These are phyloP conservation scores for Aspergillus ustus DNA, from an alignment of 2,329 filamentous ascomycete genomes.

Conservation along the genomic window DNA sequence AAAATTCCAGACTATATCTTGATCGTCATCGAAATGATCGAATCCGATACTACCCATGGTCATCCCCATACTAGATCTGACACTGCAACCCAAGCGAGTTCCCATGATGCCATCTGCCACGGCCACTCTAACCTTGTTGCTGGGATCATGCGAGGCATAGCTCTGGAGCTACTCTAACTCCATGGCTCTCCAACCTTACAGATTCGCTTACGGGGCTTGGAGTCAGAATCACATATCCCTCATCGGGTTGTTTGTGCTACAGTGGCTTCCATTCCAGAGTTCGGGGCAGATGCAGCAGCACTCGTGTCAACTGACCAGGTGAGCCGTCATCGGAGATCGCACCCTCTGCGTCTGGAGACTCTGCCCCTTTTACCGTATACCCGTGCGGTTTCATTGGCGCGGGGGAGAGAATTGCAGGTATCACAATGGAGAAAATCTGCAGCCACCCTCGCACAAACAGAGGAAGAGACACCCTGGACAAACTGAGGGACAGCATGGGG, in stretches of 20 bases:
- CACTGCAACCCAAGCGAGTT: constrained; percentile 14
- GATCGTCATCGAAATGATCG: constrained; percentile 8
- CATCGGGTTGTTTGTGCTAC: constrained; percentile 13
- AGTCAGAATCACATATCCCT: not conserved
- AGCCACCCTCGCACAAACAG: constrained; percentile 16
- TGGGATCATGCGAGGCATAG: not conserved
- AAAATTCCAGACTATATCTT: constrained; percentile 2
- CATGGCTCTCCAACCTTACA: not conserved
- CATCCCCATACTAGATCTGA: constrained; percentile 6
- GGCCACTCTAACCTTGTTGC: not conserved
- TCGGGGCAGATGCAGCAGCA: not conserved
- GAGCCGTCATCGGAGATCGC: constrained; percentile 1
- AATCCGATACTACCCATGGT: constrained; percentile 13
- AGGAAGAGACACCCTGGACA: constrained; percentile 2
- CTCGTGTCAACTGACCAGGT: constrained; percentile 18
- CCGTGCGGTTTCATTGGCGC: not conserved
- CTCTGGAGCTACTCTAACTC: not conserved
- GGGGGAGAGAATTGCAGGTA: constrained; percentile 1
- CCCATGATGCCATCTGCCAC: constrained; percentile 9
- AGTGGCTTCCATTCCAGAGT: constrained; percentile 11
- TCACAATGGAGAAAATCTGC: constrained; percentile 6
- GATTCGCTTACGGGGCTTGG: not conserved
- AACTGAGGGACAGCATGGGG: not conserved
- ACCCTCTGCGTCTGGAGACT: not conserved
- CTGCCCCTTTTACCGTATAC: not conserved